Conservation (phyloP, 1,139 yeast species). For the Candida sp. region DNA sequence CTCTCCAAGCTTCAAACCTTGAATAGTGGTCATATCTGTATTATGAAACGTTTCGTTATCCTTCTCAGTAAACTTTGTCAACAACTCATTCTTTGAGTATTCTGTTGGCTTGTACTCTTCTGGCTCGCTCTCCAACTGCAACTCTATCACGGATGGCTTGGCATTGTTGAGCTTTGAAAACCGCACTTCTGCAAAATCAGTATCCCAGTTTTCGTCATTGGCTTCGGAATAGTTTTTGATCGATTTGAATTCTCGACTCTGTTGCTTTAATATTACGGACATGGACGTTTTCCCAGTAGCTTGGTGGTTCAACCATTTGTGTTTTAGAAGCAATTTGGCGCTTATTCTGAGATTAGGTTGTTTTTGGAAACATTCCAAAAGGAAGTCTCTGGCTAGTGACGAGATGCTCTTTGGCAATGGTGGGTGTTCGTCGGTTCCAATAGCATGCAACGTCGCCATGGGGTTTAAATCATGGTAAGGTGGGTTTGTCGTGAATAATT, state of each 20-base stretch:
- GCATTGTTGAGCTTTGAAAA: slow-evolving; percentile 11
- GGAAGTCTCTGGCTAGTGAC: slow-evolving; percentile 60
- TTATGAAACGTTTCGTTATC: slow-evolving; percentile 19
- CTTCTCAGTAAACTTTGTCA: slow-evolving; percentile 33
- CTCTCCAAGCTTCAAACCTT: background rate
- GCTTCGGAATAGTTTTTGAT: slow-evolving; percentile 30
- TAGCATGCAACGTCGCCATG: slow-evolving; percentile 91
- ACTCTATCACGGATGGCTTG: background rate
- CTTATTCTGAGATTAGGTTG: slow-evolving; percentile 64
- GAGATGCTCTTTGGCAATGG: slow-evolving; percentile 72
- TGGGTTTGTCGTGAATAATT: slow-evolving; percentile 83
- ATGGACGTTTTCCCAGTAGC: slow-evolving; percentile 8
- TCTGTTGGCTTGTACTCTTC: slow-evolving; percentile 7
- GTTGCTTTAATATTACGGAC: slow-evolving; percentile 7
- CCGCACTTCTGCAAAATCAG: slow-evolving; percentile 29
- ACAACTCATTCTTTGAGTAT: slow-evolving; percentile 29
- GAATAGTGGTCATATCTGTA: slow-evolving; percentile 5
- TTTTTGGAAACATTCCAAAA: slow-evolving; percentile 78
- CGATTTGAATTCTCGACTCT: slow-evolving; percentile 20
- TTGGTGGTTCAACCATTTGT: slow-evolving; percentile 58
- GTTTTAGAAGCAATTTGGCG: slow-evolving; percentile 60
- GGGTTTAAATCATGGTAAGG: slow-evolving; percentile 85
- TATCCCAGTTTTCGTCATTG: slow-evolving; percentile 41
- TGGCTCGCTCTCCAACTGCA: background rate
- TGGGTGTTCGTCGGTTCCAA: slow-evolving; percentile 84